A percentile compares a stretch with the other conserved stretches of the same genome.
phyloP scores from a whole-genome alignment of 164 flowering plant species.

The Dillenia turbinata region DNA sequence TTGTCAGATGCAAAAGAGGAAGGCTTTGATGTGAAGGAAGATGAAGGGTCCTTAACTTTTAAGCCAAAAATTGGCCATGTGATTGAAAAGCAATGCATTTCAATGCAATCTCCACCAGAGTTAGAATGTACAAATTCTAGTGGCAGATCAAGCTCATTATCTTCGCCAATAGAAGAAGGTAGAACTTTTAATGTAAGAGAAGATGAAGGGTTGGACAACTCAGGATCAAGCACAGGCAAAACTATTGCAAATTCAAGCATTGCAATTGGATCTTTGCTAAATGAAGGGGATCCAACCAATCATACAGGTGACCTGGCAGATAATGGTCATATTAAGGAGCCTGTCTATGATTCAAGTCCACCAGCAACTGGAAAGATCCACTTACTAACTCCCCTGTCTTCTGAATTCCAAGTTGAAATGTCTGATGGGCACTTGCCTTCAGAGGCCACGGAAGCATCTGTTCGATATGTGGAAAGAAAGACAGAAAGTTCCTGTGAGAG shows the following conservation, averaged over 20 bases:
- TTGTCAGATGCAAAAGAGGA: slow-evolving; percentile 33
- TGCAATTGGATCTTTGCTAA: slow-evolving; percentile 3
- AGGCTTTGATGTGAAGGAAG: slow-evolving; percentile 14
- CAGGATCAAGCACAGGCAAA: slow-evolving; percentile 8
- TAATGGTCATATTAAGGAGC: slow-evolving; percentile 40
- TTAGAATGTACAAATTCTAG: too few relatives aligned
- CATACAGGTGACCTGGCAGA: slow-evolving; percentile 5
- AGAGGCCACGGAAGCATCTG: slow-evolving; percentile 11
- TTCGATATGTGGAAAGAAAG: slow-evolving; percentile 14
- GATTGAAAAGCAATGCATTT: slow-evolving; percentile 15
- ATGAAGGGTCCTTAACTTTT: slow-evolving; percentile 10
- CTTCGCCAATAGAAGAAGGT: slow-evolving; percentile 13
- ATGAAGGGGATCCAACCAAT: background rate
- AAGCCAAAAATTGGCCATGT: slow-evolving; percentile 11
- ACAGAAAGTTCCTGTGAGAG: slow-evolving; percentile 14
- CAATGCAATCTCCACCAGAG: slow-evolving; percentile 18
- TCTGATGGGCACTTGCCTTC: slow-evolving; percentile 24
- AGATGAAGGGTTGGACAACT: slow-evolving; percentile 5
- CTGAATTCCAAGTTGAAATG: slow-evolving; percentile 30
- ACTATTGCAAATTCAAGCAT: slow-evolving; percentile 1
- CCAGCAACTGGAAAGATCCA: slow-evolving; percentile 24
- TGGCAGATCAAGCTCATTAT: slow-evolving; percentile 14
- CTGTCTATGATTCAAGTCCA: slow-evolving; percentile 78
- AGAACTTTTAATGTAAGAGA: slow-evolving; percentile 8
- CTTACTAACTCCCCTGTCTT: slow-evolving; percentile 32